phyloP scores from a whole-genome alignment of 176 grass and related monocot genomes.

The Rhipidocladum racemiflorum region DNA sequence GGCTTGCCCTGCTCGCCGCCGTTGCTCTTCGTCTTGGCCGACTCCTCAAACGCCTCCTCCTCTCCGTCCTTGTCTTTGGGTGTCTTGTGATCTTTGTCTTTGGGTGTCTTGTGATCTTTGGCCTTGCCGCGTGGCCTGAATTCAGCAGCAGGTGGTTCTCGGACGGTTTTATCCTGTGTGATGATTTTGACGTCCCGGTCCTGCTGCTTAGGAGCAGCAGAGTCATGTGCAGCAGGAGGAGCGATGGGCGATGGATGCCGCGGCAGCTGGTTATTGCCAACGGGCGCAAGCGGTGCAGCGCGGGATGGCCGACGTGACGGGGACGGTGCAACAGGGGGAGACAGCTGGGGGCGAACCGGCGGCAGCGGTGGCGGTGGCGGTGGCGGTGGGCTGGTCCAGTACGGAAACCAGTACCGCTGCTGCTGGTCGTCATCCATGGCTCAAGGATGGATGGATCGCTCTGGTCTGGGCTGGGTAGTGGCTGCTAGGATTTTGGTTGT shows the following conservation, averaged over 20 bases:
- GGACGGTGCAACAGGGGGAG: constrained; percentile 17
- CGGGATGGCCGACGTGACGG: constrained; percentile 29
- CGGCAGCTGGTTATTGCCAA: background rate
- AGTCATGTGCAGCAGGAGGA: background rate
- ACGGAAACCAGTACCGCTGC: constrained; percentile 43
- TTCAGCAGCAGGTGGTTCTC: background rate
- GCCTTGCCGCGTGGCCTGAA: background rate
- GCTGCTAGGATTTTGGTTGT: no score
- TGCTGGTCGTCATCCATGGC: constrained; percentile 36
- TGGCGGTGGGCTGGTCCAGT: constrained; percentile 4
- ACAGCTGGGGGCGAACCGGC: background rate
- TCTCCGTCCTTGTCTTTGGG: background rate
- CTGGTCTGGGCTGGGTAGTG: no score
- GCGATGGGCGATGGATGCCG: background rate
- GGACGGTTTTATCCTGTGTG: background rate
- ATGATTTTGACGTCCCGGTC: constrained; percentile 22
- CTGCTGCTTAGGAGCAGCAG: background rate
- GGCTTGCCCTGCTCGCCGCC: constrained; percentile 2
- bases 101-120: background rate
- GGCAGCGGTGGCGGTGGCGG: constrained; percentile 17
- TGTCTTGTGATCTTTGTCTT: background rate
- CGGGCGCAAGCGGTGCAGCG: constrained; percentile 6
- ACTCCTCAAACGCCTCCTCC: constrained; percentile 5
- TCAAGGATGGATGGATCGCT: no score
- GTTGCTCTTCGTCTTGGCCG: background rate